These are phyloP conservation scores for Cyamopsis tetragonoloba DNA, from an alignment of 306 rosid species.

Conservation along the genomic window DNA sequence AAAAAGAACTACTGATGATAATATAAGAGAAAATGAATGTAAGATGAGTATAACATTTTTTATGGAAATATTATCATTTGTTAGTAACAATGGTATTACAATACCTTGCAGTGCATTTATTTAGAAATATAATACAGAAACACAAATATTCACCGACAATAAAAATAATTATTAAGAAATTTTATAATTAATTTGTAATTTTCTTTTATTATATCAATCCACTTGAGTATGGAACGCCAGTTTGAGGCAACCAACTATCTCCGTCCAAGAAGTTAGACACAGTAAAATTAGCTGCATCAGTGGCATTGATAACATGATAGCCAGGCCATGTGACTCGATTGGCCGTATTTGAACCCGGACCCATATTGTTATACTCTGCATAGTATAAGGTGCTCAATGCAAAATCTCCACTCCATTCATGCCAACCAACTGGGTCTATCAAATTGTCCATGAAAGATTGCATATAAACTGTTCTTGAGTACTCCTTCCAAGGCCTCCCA, in stretches of 20 bases:
- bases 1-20: too few species aligned
- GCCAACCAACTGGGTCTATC: conserved; percentile 60
- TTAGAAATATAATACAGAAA: background rate
- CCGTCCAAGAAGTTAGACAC: conserved; percentile 50
- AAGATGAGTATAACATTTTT: too few species aligned
- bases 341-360: conserved; percentile 52
- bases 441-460: conserved; percentile 44
- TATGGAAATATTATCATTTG: background rate
- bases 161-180: background rate
- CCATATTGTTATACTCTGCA: conserved; percentile 60
- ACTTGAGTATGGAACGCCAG: conserved; percentile 54
- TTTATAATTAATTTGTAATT: background rate
- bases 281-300: conserved; percentile 61
- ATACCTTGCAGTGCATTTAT: background rate
- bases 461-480: conserved; percentile 58
- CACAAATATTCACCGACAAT: background rate
- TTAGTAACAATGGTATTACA: background rate
- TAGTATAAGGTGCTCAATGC: conserved; percentile 57
- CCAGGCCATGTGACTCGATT: conserved; percentile 59
- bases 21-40: too few species aligned
- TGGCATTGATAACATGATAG: conserved; percentile 47
- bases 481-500: conserved; percentile 83
- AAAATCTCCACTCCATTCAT: conserved; percentile 57
- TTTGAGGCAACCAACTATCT: conserved; percentile 51
- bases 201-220: conserved; percentile 34